Evolutionary conservation across 768 basidiomycete species (phyloP).

Genomic region (Multifurca ochricompacta): DNA sequence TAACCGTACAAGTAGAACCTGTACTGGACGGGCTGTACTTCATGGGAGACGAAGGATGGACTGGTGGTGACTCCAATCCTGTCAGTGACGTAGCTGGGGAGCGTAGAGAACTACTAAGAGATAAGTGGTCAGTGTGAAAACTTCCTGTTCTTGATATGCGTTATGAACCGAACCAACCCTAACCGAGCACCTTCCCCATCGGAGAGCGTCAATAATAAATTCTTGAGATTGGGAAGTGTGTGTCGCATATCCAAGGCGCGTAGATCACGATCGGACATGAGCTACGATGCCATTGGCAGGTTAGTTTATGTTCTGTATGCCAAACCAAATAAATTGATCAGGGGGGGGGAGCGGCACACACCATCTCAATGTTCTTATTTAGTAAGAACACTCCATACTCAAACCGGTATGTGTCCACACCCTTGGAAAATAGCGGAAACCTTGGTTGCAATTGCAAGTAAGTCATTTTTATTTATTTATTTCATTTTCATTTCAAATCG

Average conservation of each 20-base stretch:
- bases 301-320: slow-evolving; percentile 2
- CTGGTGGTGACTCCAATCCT: slow-evolving; percentile 9
- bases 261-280: slow-evolving; percentile 86
- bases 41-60: neutral
- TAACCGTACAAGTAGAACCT: neutral
- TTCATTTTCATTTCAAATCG: neutral
- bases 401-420: slow-evolving; percentile 94
- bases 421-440: slow-evolving; percentile 91
- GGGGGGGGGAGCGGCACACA: slow-evolving; percentile 36
- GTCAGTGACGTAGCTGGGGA: slow-evolving; percentile 2
- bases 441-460: slow-evolving; percentile 35
- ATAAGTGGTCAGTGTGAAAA: neutral
- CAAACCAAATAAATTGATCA: neutral
- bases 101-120: neutral
- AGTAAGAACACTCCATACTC: slow-evolving; percentile 96
- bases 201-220: slow-evolving; percentile 79
- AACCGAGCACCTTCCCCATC: slow-evolving; percentile 49
- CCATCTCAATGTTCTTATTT: slow-evolving; percentile 97
- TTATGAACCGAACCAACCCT: slow-evolving; percentile 39
- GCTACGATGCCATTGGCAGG: slow-evolving; percentile 42
- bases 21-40: neutral
- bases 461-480: neutral
- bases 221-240: slow-evolving; percentile 94
- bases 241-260: slow-evolving; percentile 90
- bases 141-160: neutral